phyloP scores from a whole-genome alignment of 2,329 filamentous ascomycete species.

The Diaporthe sp. region DNA sequence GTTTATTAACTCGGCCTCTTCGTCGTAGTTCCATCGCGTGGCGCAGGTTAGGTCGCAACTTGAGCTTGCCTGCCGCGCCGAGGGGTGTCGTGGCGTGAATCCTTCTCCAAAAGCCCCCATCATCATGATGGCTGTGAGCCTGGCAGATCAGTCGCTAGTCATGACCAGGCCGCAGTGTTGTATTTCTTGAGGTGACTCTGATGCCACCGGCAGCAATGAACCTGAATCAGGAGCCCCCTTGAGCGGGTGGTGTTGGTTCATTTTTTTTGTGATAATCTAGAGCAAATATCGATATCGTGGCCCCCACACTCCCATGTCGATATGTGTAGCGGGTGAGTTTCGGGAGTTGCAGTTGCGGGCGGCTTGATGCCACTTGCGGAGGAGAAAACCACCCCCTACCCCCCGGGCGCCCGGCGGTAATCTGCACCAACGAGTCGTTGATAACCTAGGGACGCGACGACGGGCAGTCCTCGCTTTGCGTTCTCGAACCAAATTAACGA shows the following conservation, averaged over 20 bases:
- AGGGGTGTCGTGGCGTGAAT: conserved; percentile 23
- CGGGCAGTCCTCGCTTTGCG: too few species aligned
- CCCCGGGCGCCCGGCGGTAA: background rate
- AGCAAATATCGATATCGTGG: background rate
- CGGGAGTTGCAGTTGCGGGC: background rate
- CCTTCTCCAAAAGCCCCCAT: conserved; percentile 8
- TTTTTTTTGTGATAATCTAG: background rate
- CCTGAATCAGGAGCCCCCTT: conserved; percentile 6
- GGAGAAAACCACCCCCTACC: background rate
- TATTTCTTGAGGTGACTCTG: background rate
- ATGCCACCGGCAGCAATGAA: conserved; percentile 3
- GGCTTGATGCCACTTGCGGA: background rate
- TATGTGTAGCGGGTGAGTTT: conserved; percentile 16
- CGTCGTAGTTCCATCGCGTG: conserved; percentile 20
- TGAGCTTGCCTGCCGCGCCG: conserved; percentile 15
- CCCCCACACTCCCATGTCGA: conserved; percentile 26
- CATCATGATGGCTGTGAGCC: background rate
- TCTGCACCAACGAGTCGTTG: background rate
- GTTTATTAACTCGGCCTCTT: background rate
- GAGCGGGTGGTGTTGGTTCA: background rate
- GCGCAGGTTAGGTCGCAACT: conserved; percentile 12
- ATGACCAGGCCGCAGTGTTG: conserved; percentile 14
- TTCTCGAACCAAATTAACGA: conserved; percentile 20
- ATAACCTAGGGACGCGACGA: background rate
- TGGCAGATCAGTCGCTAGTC: conserved; percentile 23